Evolutionary conservation across 768 basidiomycete genomes (phyloP), one percentile per base, ranked within the genome.

Genomic region (Xerocomus brunneocitrinus): DNA sequence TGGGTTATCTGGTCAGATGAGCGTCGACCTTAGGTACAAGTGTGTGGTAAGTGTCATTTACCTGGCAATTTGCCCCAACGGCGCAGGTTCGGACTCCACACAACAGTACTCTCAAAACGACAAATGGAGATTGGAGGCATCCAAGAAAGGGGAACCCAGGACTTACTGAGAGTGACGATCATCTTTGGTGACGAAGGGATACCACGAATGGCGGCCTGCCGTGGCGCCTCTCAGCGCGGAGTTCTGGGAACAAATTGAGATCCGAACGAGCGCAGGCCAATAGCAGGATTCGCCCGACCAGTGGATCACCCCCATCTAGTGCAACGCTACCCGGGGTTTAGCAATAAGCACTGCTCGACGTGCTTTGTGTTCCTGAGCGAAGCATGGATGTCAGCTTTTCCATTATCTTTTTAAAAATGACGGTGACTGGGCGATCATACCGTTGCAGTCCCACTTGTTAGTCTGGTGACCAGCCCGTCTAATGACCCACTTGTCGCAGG

Each of bases 261-360:
- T 52, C 28, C 38, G 43, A 32, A 32, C 16, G 30, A 43, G 28
- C 41, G 49, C 48, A 52, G 41, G 43, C 49, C 52, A 53, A 9
- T 49, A 27, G 34, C 49, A 27, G 36, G 53, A 55, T 57, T 52
- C 52, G 9, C 55, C 42, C 25, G 10, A 36, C 16, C 43, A 35
- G 63, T n/a, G 58, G 53, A 57, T 60, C 55, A 19, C 40, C 55
- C 52, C 24, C n/a, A 54, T 52, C 50, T 50, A 45, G 50, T 14
- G 27, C 24, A 49, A 59, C 8, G 7, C 34, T 38, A 43, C 44
- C 31, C 46, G 47, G n/a, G 10, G 32, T 41, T 38, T 12, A 16
- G 32, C 42, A 6, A 22, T 36, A 5, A 22, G n/a, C 27, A n/a
- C 16, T 5, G 14, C 28, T 43, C 28, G 32, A 34, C 5, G 25